A percentile compares a stretch with the other conserved stretches of the same genome.
These are phyloP conservation scores for Neodidymelliopsis sp. DNA, from an alignment of 2,329 filamentous ascomycete species.

Conservation along the genomic window DNA sequence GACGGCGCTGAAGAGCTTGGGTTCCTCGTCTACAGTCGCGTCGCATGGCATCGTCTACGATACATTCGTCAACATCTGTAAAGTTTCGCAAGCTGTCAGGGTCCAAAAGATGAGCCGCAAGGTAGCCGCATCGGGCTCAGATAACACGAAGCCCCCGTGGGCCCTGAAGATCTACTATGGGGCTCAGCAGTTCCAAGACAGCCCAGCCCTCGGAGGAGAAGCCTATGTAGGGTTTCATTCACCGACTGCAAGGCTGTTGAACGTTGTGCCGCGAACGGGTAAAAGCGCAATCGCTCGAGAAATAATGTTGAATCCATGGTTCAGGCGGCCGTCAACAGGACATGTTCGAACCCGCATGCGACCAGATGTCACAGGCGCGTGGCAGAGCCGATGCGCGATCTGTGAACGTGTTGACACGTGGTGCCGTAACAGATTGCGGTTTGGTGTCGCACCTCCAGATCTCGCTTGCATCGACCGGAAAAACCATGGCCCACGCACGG, in stretches of 20 bases:
- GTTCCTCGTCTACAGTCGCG: not conserved
- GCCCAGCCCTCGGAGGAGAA: conserved; percentile 17
- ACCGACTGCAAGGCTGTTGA: conserved; percentile 12
- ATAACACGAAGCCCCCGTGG: conserved; percentile 26
- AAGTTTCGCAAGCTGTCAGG: conserved; percentile 11
- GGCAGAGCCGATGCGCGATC: no score
- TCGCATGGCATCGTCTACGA: not conserved
- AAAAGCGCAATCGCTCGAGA: not conserved
- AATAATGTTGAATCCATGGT: no score
- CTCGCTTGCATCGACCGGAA: no score
- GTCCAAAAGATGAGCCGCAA: conserved; percentile 30
- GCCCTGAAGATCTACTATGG: conserved; percentile 26
- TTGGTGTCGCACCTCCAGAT: no score
- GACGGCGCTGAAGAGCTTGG: not conserved
- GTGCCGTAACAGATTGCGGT: no score
- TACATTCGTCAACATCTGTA: not conserved
- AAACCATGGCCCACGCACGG: no score
- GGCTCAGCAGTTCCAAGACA: conserved; percentile 22
- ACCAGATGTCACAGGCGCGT: no score
- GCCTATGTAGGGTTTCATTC: not conserved
- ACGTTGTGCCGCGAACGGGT: not conserved
- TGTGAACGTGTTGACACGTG: no score
- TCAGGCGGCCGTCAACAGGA: no score
- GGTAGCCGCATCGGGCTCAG: conserved; percentile 26
- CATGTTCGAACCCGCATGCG: no score